Base-by-base conservation (phyloP, 1,284 basidiomycete species). In the Tylopilus sp. region DNA sequence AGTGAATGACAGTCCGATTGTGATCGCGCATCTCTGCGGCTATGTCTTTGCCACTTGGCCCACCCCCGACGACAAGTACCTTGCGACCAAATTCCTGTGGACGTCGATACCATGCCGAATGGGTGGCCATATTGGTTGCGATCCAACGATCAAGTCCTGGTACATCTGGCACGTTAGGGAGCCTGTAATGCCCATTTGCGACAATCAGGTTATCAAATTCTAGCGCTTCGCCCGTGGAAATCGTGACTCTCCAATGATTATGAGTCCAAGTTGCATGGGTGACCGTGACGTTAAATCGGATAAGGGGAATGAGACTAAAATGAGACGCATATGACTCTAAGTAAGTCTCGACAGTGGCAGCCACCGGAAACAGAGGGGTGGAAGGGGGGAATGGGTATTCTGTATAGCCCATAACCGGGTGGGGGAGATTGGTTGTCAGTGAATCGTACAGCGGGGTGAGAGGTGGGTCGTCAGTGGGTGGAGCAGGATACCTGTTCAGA, bases 401-500 rank as follows among this genome's bases (percentile, higher is more conserved):
- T 1, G 77, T 73, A 57, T 76, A 90, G 11, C 78, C 79, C 89
- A 92, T 91, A 42, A 85, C 56, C 0, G 85, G 85, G 60, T 91
- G 86, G 0, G 89, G 86, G 4, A 91, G 66, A 61, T 91, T 92
- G 2, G 89, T 85, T 20, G 83, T 84, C 19, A 92, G 72, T 1
- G 85, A 85, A 59, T 91, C 86, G 61, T 92, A 91, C 19, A 90
- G 60, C 1, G 90, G 82, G 0, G 87, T 85, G 17, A 77, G 63
- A 2, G 88, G 88, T 8, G 79, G 83, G 32, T 81, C 66, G 17
- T 72, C 74, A 31, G 69, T 66, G 3, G 81, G 74, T 26, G 75
- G 69, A 15, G 80, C 79, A 24, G 86, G 82, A 31, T 80, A 67
- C 85, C 86, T 87, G 31, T 54, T 50, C 35, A 53, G n/a, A 42